These are phyloP conservation scores for Lecanicillium sp. DNA, from an alignment of 2,329 filamentous ascomycete species.

Conservation along the genomic window DNA sequence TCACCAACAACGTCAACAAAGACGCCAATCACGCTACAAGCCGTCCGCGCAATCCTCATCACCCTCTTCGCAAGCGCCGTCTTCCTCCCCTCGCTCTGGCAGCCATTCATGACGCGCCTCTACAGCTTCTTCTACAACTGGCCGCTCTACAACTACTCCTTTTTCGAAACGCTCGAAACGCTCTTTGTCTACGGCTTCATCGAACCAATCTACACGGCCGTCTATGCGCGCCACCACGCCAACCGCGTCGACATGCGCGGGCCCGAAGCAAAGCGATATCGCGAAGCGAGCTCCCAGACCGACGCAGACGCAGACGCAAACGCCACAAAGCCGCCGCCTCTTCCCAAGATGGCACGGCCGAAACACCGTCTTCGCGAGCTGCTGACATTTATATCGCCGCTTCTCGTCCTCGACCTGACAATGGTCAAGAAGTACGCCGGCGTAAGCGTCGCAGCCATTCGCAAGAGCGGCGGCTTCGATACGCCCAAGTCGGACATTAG, in stretches of 20 bases:
- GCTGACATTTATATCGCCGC: not conserved
- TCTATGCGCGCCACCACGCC: not conserved
- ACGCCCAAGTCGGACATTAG: not conserved
- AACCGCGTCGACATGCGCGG: not conserved
- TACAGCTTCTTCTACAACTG: not conserved
- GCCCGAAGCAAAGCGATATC: too few species aligned
- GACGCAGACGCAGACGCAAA: too few species aligned
- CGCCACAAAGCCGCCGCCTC: not conserved
- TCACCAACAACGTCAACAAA: not conserved
- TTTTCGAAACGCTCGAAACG: not conserved
- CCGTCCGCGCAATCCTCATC: not conserved
- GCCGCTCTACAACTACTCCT: not conserved
- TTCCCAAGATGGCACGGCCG: not conserved
- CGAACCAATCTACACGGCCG: not conserved
- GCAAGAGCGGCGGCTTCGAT: not conserved
- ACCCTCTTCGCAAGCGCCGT: not conserved
- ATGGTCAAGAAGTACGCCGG: not conserved
- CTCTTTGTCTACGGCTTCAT: not conserved
- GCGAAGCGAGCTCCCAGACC: too few species aligned
- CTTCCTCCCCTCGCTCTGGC: not conserved
- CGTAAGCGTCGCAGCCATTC: not conserved
- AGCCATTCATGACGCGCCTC: not conserved
- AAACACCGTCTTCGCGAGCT: not conserved
- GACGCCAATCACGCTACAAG: not conserved
- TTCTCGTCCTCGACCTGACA: not conserved